A percentile compares a stretch with the other conserved stretches of the same genome.
These are phyloP conservation scores for Parastagonospora nodorum DNA, from an alignment of 2,329 filamentous ascomycete genomes.

Conservation along the genomic window DNA sequence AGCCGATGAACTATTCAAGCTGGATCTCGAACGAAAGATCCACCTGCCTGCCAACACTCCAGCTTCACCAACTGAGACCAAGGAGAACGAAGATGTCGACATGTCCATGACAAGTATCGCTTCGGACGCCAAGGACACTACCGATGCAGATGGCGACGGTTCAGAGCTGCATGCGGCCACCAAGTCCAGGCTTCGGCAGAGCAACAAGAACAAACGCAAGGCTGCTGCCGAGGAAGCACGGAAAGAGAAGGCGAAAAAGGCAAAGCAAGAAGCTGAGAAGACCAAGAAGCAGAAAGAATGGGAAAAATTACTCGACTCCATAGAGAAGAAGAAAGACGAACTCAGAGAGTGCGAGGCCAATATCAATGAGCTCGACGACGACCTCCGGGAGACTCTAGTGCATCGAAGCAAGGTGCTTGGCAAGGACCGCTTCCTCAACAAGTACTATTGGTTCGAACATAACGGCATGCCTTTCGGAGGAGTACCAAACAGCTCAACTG, in stretches of 20 bases:
- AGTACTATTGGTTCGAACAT: constrained; percentile 98
- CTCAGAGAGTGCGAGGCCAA: constrained; percentile 84
- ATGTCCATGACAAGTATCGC: constrained; percentile 57
- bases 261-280: constrained; percentile 63
- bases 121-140: constrained; percentile 68
- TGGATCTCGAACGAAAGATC: constrained; percentile 76
- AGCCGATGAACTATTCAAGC: constrained; percentile 69
- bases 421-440: constrained; percentile 96
- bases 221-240: constrained; percentile 67
- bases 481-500: constrained; percentile 84
- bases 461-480: constrained; percentile 97
- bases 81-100: constrained; percentile 62
- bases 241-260: constrained; percentile 69
- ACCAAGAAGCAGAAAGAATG: constrained; percentile 83
- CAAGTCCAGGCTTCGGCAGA: constrained; percentile 61
- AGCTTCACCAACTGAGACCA: constrained; percentile 59
- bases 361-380: constrained; percentile 84
- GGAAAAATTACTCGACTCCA: constrained; percentile 83
- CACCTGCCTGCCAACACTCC: constrained; percentile 74
- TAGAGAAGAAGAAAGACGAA: constrained; percentile 81
- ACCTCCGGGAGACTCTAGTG: constrained; percentile 91
- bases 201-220: constrained; percentile 75
- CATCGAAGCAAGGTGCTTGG: constrained; percentile 87
- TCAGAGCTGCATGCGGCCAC: constrained; percentile 55
- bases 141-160: constrained; percentile 74